A percentile compares a stretch with the other conserved stretches of the same genome.
Evolutionary conservation across 2,329 filamentous ascomycete genomes (phyloP).

Genomic region (Neofusicoccum sp.): DNA sequence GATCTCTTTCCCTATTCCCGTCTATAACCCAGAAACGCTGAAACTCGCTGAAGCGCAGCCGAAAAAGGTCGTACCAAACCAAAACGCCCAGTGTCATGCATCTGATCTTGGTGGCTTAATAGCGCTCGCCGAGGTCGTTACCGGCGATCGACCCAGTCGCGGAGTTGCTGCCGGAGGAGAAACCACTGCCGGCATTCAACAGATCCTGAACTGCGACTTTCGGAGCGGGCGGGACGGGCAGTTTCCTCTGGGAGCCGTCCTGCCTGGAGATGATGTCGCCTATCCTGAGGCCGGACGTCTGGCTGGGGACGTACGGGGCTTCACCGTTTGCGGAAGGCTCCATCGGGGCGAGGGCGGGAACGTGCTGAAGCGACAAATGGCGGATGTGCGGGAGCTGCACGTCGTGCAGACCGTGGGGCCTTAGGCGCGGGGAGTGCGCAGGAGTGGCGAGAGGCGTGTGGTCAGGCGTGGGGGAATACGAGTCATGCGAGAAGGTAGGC

Average conservation of each 20-base stretch:
- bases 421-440: constrained; percentile 87
- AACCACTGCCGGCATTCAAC: constrained; percentile 64
- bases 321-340: constrained; percentile 63
- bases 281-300: constrained; percentile 69
- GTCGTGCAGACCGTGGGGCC: constrained; percentile 68
- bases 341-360: constrained; percentile 68
- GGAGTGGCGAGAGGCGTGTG: constrained; percentile 98
- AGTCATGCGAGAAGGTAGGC: constrained; percentile 94
- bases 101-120: constrained; percentile 21
- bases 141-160: constrained; percentile 75
- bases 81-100: constrained; percentile 17
- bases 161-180: constrained; percentile 73
- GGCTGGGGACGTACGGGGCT: constrained; percentile 57
- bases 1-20: constrained; percentile 8
- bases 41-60: constrained; percentile 17
- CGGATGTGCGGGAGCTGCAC: constrained; percentile 86
- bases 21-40: constrained; percentile 17
- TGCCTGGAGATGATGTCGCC: constrained; percentile 89
- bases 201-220: constrained; percentile 87
- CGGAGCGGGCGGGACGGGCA: constrained; percentile 86
- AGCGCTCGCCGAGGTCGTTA: constrained; percentile 40
- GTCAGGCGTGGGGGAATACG: constrained; percentile 89
- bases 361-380: constrained; percentile 64
- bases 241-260: constrained; percentile 83
- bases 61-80: constrained; percentile 16